Evolutionary conservation across 2,329 filamentous ascomycete genomes (phyloP).

Genomic region (Xylaria sp.): DNA sequence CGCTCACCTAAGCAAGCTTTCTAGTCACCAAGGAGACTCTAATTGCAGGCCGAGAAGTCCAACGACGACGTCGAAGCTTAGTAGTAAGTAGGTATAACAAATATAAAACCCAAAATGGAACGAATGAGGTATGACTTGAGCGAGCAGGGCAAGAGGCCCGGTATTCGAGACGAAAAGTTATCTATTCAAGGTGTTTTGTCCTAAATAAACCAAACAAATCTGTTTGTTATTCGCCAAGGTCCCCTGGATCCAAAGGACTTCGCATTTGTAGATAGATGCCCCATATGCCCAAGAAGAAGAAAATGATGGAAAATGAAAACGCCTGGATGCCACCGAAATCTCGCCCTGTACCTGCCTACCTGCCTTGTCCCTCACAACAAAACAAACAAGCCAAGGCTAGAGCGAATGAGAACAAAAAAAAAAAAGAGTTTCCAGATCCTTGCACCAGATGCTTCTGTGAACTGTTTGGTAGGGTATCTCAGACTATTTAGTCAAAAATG

Average conservation of each 20-base stretch:
- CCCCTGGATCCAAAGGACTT: constrained; percentile 1
- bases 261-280: neutral
- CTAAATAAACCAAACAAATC: neutral
- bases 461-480: constrained; percentile 29
- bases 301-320: constrained; percentile 1
- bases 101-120: too few species aligned
- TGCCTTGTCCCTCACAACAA: neutral
- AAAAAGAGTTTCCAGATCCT: constrained; percentile 10
- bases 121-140: neutral
- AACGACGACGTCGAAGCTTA: too few species aligned
- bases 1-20: too few species aligned
- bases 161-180: neutral
- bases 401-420: constrained; percentile 16
- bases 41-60: too few species aligned
- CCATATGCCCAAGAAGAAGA: neutral
- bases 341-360: neutral
- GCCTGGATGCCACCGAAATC: constrained; percentile 5
- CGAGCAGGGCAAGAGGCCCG: neutral
- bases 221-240: neutral
- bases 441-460: constrained; percentile 16
- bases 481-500: constrained; percentile 21
- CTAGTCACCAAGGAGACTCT: too few species aligned
- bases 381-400: neutral
- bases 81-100: too few species aligned
- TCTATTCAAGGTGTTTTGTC: neutral